A percentile compares a stretch with the other conserved stretches of the same genome.
phyloP scores from a whole-genome alignment of 352 stramenopile species.

The Blastocystis sp. region DNA sequence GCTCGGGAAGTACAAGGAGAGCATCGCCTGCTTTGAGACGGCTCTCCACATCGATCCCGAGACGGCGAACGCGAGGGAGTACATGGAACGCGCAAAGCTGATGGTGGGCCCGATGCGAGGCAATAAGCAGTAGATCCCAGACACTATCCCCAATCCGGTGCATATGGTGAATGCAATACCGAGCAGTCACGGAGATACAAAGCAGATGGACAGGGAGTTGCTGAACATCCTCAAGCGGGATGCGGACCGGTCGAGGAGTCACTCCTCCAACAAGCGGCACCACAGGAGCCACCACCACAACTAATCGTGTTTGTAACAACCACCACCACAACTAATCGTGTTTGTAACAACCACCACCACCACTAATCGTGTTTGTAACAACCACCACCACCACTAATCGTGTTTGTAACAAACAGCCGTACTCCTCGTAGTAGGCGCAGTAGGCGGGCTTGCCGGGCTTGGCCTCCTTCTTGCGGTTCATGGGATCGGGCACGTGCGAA shows the following conservation, averaged over 20 bases:
- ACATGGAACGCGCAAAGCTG: slow-evolving; percentile 29
- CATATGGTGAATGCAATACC: neutral
- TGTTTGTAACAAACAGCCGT: slow-evolving; percentile 55
- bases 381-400: neutral
- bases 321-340: neutral
- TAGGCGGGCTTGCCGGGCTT: slow-evolving; percentile 68
- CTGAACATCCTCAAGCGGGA: slow-evolving; percentile 24
- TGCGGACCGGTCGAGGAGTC: neutral
- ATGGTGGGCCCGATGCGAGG: neutral
- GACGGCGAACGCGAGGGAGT: slow-evolving; percentile 52
- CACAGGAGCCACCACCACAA: neutral
- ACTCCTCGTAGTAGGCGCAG: slow-evolving; percentile 43
- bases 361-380: slow-evolving; percentile 39
- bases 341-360: neutral
- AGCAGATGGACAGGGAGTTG: slow-evolving; percentile 25
- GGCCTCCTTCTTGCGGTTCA: slow-evolving; percentile 69
- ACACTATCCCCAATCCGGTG: neutral
- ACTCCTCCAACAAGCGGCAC: slow-evolving; percentile 8
- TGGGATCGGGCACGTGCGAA: slow-evolving; percentile 41
- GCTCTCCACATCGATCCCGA: slow-evolving; percentile 44
- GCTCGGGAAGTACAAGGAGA: slow-evolving; percentile 49
- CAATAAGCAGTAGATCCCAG: neutral
- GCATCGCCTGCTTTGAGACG: slow-evolving; percentile 36
- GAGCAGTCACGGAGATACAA: neutral
- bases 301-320: neutral